These are phyloP conservation scores for Biancaea sappan DNA, from an alignment of 306 rosid genomes.

Conservation along the genomic window DNA sequence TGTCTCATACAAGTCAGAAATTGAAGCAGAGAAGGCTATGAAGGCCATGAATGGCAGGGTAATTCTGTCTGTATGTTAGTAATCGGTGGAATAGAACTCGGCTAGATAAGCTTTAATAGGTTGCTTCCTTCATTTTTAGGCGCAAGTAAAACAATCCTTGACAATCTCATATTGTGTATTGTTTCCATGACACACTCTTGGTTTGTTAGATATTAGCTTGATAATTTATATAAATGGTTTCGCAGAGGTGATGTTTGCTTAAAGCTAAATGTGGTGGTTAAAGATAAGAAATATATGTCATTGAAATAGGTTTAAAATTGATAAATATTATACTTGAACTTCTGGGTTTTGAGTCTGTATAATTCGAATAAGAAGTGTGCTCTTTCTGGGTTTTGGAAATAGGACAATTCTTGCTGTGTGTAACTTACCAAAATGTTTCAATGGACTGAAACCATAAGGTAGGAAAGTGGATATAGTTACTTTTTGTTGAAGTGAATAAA, in stretches of 20 bases:
- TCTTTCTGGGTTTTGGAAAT: not conserved
- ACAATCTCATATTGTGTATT: not conserved
- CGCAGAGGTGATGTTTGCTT: constrained; percentile 34
- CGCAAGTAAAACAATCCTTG: not conserved
- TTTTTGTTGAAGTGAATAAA: not conserved
- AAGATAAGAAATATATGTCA: not conserved
- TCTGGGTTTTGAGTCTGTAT: not conserved
- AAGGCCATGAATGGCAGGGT: constrained; percentile 85
- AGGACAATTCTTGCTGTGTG: not conserved
- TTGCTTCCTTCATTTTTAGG: not conserved
- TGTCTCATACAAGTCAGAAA: constrained; percentile 59
- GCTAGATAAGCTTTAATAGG: not conserved
- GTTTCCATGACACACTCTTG: not conserved
- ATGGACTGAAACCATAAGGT: constrained; percentile 1
- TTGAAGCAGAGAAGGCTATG: constrained; percentile 67
- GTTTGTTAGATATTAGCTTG: not conserved
- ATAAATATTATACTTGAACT: constrained; percentile 1
- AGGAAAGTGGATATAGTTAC: not conserved
- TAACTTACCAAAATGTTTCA: not conserved
- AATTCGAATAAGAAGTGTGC: not conserved
- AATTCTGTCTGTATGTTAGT: constrained; percentile 34
- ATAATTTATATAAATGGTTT: not conserved
- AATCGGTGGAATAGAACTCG: not conserved
- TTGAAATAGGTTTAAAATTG: not conserved
- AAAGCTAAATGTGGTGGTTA: constrained; percentile 2